phyloP scores from a whole-genome alignment of 2,329 filamentous ascomycete genomes.

The Xylariaceae sp. region DNA sequence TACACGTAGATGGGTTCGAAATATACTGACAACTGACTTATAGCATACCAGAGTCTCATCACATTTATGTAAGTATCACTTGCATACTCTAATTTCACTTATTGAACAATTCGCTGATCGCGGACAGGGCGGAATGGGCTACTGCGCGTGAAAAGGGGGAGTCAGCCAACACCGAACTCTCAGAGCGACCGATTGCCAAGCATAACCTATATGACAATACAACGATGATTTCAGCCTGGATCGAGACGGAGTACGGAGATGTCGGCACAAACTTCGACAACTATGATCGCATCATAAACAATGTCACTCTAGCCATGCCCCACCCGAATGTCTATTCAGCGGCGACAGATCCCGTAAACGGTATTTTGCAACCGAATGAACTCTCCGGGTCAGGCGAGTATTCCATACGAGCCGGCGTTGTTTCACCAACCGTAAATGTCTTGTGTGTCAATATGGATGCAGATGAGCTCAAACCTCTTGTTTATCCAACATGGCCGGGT shows the following conservation, averaged over 20 bases:
- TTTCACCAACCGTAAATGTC: constrained; percentile 68
- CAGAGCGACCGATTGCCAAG: constrained; percentile 53
- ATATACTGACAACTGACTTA: constrained; percentile 5
- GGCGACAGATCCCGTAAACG: constrained; percentile 56
- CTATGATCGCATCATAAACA: constrained; percentile 62
- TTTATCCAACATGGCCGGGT: constrained; percentile 60
- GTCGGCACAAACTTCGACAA: constrained; percentile 46
- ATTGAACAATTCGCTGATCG: not conserved
- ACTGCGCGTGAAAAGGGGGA: constrained; percentile 41
- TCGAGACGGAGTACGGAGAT: constrained; percentile 52
- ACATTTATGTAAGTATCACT: constrained; percentile 44
- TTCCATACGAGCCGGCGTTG: constrained; percentile 62
- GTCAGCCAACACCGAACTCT: constrained; percentile 37
- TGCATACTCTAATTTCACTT: not conserved
- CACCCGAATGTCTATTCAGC: constrained; percentile 65
- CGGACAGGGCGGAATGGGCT: constrained; percentile 46
- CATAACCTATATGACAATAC: constrained; percentile 69
- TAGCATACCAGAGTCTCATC: constrained; percentile 64
- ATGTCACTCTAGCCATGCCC: constrained; percentile 73
- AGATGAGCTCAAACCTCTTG: constrained; percentile 57
- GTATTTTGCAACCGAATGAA: constrained; percentile 65
- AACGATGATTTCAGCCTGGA: constrained; percentile 66
- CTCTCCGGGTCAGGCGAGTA: constrained; percentile 66
- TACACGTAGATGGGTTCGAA: not conserved
- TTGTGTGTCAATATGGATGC: constrained; percentile 64